Percentiles rank a stretch among this genome's conserved stretches.
phyloP scores from a whole-genome alignment of 345 rosid genomes.

The Aquilaria yunnanensis region DNA sequence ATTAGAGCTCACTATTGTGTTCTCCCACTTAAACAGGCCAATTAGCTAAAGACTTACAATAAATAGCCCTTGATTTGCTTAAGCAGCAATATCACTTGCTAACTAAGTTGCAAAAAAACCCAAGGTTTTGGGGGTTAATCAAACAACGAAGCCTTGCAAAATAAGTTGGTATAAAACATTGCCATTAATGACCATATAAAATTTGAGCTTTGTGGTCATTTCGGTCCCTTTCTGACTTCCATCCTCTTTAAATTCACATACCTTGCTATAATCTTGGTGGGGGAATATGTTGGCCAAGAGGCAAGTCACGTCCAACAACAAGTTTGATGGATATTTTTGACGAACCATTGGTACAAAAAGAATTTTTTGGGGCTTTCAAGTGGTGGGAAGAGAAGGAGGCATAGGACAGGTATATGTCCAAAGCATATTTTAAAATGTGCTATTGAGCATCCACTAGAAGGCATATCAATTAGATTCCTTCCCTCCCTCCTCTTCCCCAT shows the following conservation, averaged over 20 bases:
- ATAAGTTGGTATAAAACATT: too few relatives aligned
- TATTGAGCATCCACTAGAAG: slow-evolving; percentile 27
- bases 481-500: slow-evolving; percentile 35
- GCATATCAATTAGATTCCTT: slow-evolving; percentile 19
- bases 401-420: slow-evolving; percentile 31
- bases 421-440: slow-evolving; percentile 65
- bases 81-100: not conserved
- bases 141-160: not conserved
- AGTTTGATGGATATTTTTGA: slow-evolving; percentile 27
- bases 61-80: slow-evolving; percentile 5
- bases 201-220: not conserved
- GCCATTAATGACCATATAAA: not conserved
- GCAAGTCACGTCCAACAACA: slow-evolving; percentile 10
- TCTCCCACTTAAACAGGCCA: slow-evolving; percentile 23
- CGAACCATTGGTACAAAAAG: slow-evolving; percentile 13
- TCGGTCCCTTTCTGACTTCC: slow-evolving; percentile 1
- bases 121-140: not conserved
- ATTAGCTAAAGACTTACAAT: slow-evolving; percentile 21
- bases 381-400: slow-evolving; percentile 36
- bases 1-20: slow-evolving; percentile 33
- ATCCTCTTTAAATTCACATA: slow-evolving; percentile 15
- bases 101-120: not conserved
- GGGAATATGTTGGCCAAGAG: slow-evolving; percentile 15
- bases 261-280: slow-evolving; percentile 12
- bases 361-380: slow-evolving; percentile 23